Conservation (phyloP, 352 stramenopile genomes). For the Phytopythium ostracodes region DNA sequence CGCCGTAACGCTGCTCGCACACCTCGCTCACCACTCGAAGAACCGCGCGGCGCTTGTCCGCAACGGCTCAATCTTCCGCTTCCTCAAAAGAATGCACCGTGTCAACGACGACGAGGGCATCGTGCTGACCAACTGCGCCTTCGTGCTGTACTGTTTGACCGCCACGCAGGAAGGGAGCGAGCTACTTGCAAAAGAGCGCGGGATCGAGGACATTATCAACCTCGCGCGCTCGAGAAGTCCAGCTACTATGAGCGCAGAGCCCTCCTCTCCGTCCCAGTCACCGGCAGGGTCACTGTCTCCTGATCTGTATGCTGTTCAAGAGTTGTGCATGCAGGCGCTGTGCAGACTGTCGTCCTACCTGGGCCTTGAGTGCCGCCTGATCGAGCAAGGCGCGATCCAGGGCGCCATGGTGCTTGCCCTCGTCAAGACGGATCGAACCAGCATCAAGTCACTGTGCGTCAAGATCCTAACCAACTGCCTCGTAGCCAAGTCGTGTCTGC, state of each 20-base stretch:
- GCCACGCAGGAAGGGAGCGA: conserved; percentile 66
- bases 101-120: conserved; percentile 38
- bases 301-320: conserved; percentile 36
- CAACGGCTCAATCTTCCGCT: conserved; percentile 54
- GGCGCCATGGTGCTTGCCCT: conserved; percentile 69
- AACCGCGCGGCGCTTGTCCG: conserved; percentile 53
- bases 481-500: conserved; percentile 54
- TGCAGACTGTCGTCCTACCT: conserved; percentile 65
- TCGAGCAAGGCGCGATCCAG: conserved; percentile 71
- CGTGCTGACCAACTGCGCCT: conserved; percentile 64
- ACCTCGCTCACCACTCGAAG: conserved; percentile 48
- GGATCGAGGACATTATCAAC: conserved; percentile 69
- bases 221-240: conserved; percentile 37
- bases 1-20: conserved; percentile 54
- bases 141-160: conserved; percentile 62
- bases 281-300: background rate
- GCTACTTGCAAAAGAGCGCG: conserved; percentile 63
- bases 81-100: conserved; percentile 45
- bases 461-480: conserved; percentile 79
- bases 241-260: background rate
- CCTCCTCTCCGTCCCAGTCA: background rate
- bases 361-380: conserved; percentile 52
- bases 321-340: conserved; percentile 66
- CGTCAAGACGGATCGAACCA: conserved; percentile 54
- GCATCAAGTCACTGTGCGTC: conserved; percentile 68